These are phyloP conservation scores for Chamaecyparis obtusa DNA, from an alignment of 75 land plant genomes.

Conservation along the genomic window DNA sequence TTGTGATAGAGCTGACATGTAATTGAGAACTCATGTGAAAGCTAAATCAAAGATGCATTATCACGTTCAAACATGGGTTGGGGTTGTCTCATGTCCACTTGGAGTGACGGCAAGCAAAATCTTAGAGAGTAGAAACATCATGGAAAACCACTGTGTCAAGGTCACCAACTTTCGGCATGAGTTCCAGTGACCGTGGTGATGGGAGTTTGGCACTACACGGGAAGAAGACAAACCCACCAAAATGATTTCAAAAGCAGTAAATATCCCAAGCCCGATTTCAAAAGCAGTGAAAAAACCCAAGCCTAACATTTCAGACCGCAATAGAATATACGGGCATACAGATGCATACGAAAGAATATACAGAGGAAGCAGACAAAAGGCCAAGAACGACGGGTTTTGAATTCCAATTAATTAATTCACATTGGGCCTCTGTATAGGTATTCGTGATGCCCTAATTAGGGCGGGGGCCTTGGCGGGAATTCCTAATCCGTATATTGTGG, in stretches of 20 bases:
- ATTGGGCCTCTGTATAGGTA: not conserved
- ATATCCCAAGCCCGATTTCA: too few species aligned
- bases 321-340: too few species aligned
- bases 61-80: not conserved
- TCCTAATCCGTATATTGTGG: not conserved
- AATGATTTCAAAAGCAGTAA: too few species aligned
- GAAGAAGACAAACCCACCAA: too few species aligned
- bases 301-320: not conserved
- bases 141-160: not conserved
- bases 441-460: not conserved
- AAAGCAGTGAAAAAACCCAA: too few species aligned
- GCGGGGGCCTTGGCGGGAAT: not conserved
- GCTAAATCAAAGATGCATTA: not conserved
- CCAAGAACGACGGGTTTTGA: too few species aligned
- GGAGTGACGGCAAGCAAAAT: not conserved
- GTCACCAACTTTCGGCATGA: not conserved
- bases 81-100: not conserved
- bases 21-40: too few species aligned
- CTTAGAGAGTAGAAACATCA: not conserved
- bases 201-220: too few species aligned
- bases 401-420: too few species aligned
- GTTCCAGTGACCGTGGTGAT: not conserved
- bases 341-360: not conserved
- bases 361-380: not conserved
- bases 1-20: too few species aligned